Base-by-base conservation (phyloP, 495 filamentous ascomycete species). In the Ascobolus immersus region DNA sequence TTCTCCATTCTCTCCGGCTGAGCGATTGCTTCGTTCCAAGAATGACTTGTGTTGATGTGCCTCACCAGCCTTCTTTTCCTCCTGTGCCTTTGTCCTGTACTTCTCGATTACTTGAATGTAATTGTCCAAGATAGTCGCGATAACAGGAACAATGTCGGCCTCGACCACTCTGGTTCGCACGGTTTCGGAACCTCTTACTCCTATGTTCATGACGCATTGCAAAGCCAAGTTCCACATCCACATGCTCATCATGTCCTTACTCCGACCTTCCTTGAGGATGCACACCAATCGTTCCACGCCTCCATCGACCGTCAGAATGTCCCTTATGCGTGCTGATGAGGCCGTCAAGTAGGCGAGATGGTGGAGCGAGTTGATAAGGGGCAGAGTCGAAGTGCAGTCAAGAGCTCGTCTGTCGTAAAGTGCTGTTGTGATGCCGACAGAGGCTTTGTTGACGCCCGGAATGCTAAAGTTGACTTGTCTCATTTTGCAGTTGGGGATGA, bases 141-240 rank as follows among this genome's bases (percentile, higher is more conserved):
- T 92, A 36, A 96, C 89, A 8, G 86, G 86, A 1, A 96, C 86
- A 76, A 96, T 91, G 49, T 96, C 86, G 40, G 86, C 86, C 56
- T 96, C 86, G 15, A 96, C 86, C 0, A 96, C 84, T 40, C 86
- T 64, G 28, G 89, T 93, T 32, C 86, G 65, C 34, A 96, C 86
- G 38, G 60, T 67, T 55, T 96, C 86, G 4, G 86, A 91, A 36
- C 86, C 86, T 36, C 86, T 69, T 42, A 96, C 86, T 17, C 86
- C 86, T 48, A 96, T 93, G 52, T 96, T 96, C 49, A 94, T 81
- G 20, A 93, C 82, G 52, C 89, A 94, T 49, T 94, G 86, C 48
- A 96, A 93, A 27, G 86, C 86, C 33, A 96, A 62, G 48, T 92
- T 96, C 86, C 86, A 96, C 59, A 94, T 94, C 89, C 86, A 96